Base-by-base conservation (phyloP, 2,329 filamentous ascomycete species). In the Colletotrichum agaves region DNA sequence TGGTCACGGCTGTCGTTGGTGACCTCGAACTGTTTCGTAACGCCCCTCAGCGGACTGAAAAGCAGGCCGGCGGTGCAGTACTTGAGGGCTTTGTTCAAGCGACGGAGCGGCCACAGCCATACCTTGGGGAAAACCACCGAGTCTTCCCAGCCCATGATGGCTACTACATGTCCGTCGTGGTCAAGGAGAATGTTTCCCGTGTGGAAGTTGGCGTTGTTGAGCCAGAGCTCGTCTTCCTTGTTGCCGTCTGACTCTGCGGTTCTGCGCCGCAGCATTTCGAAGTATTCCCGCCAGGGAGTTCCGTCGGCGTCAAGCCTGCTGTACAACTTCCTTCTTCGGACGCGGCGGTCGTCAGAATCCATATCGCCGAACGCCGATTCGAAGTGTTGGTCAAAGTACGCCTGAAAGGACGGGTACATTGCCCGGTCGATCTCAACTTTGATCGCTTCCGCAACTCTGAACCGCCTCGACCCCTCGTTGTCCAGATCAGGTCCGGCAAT, bases 131-230 rank as follows among this genome's bases (percentile, higher is more conserved):
- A 44, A 11, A 67, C 15, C 2, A 46, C 41, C n/a, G 61, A 53
- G 31, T 59, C 35, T 10, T 70, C 70, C 65, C 69, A 71, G 3
- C 67, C 70, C 49, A 71, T 23, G 6, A 71, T 39, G 46, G 55
- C 56, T 1, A 43, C 17, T 13, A 70, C 39, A n/a, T 58, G n/a
- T 7, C 39, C 37, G 13, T 55, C 19, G 4, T 27, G 35, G 37
- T 60, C 59, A 5, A 66, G 31, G 8, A 70, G 64, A 4, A 71
- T 43, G 5, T 69, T 64, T 4, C 61, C 41, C 8, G 39, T 41
- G 8, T 66, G 62, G 11, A 70, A 44, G n/a, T 70, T 66, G 2
- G 43, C 31, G 35, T 69, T 62, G n/a, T 46, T 47, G 3, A 71
- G 17, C 2, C 37, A 44, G 6, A 68, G 64, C 8, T 58, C 65